Evolutionary conservation across 2,329 filamentous ascomycete genomes (phyloP).

Genomic region (Ceratocystis cubensis): DNA sequence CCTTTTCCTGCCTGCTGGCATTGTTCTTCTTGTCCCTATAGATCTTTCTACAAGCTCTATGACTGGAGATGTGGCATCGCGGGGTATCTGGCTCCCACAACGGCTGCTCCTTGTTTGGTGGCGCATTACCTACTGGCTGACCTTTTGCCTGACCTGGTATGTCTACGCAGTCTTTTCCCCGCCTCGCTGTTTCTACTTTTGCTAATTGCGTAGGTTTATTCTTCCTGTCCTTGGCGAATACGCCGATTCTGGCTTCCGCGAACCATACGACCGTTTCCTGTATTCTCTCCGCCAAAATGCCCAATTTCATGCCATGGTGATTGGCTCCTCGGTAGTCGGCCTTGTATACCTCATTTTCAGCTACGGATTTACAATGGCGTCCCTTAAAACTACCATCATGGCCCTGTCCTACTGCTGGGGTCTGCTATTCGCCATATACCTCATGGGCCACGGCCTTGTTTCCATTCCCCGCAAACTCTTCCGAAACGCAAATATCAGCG

Average conservation of each 20-base stretch:
- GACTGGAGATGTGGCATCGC: slow-evolving; percentile 54
- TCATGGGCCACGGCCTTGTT: slow-evolving; percentile 95
- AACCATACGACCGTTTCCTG: slow-evolving; percentile 64
- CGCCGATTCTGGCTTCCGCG: slow-evolving; percentile 83
- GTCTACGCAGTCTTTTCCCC: slow-evolving; percentile 23
- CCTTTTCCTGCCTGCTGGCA: slow-evolving; percentile 82
- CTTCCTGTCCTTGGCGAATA: slow-evolving; percentile 90
- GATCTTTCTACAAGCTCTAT: slow-evolving; percentile 80
- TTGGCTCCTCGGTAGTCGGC: slow-evolving; percentile 57
- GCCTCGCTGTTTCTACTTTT: neutral
- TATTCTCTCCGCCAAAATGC: slow-evolving; percentile 82
- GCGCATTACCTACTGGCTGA: slow-evolving; percentile 95
- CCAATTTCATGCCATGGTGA: slow-evolving; percentile 71
- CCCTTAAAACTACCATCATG: slow-evolving; percentile 78
- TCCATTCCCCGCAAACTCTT: slow-evolving; percentile 75
- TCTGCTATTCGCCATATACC: slow-evolving; percentile 78
- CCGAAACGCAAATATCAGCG: slow-evolving; percentile 64
- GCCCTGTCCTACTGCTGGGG: slow-evolving; percentile 92
- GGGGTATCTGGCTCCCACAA: slow-evolving; percentile 78
- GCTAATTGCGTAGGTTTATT: slow-evolving; percentile 53
- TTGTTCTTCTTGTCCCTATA: slow-evolving; percentile 85
- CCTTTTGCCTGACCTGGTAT: slow-evolving; percentile 86
- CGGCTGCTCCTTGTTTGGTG: slow-evolving; percentile 72
- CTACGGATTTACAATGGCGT: slow-evolving; percentile 58
- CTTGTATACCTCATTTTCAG: slow-evolving; percentile 73